Evolutionary conservation across 257 asterid genomes (phyloP).

Genomic region (Thymus mandschuricus): DNA sequence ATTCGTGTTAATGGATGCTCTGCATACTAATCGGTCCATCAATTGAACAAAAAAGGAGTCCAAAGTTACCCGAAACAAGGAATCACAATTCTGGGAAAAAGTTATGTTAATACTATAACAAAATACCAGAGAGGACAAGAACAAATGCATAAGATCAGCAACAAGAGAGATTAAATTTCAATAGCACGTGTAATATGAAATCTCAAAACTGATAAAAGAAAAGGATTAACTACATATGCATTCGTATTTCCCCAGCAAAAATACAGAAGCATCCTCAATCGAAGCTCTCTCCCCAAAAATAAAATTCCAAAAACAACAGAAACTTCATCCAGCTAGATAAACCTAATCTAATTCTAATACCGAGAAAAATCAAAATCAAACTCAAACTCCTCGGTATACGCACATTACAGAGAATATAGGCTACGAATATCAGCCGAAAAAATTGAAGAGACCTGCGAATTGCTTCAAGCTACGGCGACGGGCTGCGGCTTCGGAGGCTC

Average conservation of each 20-base stretch:
- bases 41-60: too few species aligned
- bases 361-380: constrained; percentile 13
- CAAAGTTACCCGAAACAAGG: not conserved
- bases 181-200: not conserved
- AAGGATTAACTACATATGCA: not conserved
- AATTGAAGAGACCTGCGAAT: constrained; percentile 12
- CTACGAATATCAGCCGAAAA: constrained; percentile 13
- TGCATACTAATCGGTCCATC: too few species aligned
- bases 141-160: not conserved
- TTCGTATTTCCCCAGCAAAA: not conserved
- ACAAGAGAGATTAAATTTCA: too few species aligned
- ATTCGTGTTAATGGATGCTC: too few species aligned
- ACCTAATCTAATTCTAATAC: constrained; percentile 28
- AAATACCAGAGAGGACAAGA: not conserved
- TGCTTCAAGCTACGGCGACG: constrained; percentile 69
- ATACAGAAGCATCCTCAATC: not conserved
- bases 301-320: not conserved
- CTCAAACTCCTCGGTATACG: constrained; percentile 16
- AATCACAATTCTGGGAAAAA: not conserved
- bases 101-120: too few species aligned
- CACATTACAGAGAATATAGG: not conserved
- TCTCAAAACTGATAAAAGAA: not conserved
- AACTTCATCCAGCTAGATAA: constrained; percentile 6
- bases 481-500: constrained; percentile 65
- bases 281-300: not conserved